Percentiles rank a stretch among this genome's conserved stretches.
These are phyloP conservation scores for Cerrena zonata DNA, from an alignment of 1,284 basidiomycete genomes.

Conservation along the genomic window DNA sequence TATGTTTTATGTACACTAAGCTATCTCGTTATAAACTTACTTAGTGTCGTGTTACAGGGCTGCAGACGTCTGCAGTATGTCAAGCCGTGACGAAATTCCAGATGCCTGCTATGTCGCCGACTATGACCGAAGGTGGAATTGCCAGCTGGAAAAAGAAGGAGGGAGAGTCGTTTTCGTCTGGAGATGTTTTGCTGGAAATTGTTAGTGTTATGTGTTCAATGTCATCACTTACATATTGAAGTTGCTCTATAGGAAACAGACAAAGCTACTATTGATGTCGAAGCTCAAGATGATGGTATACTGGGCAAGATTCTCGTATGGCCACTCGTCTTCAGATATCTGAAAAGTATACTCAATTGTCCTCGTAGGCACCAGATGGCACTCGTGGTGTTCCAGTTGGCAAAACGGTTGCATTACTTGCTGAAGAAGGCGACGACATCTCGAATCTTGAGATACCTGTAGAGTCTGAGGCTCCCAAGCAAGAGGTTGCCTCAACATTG, in stretches of 20 bases:
- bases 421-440: slow-evolving; percentile 95
- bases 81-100: slow-evolving; percentile 64
- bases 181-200: slow-evolving; percentile 91
- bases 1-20: background rate
- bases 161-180: slow-evolving; percentile 78
- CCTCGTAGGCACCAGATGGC: slow-evolving; percentile 66
- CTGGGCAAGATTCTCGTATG: slow-evolving; percentile 87
- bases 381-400: slow-evolving; percentile 85
- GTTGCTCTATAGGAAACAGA: slow-evolving; percentile 85
- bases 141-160: slow-evolving; percentile 88
- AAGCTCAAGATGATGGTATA: slow-evolving; percentile 93
- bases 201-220: slow-evolving; percentile 43
- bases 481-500: slow-evolving; percentile 23
- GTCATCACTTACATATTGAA: background rate
- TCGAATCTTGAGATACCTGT: slow-evolving; percentile 74
- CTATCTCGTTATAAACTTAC: background rate
- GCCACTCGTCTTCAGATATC: background rate
- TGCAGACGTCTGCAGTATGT: slow-evolving; percentile 53
- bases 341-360: background rate
- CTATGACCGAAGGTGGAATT: slow-evolving; percentile 97
- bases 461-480: slow-evolving; percentile 34
- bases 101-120: slow-evolving; percentile 98
- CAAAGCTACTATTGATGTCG: slow-evolving; percentile 99
- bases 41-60: slow-evolving; percentile 32
- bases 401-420: slow-evolving; percentile 83